Conservation (phyloP, 768 basidiomycete species). For the Rickenella mellea region DNA sequence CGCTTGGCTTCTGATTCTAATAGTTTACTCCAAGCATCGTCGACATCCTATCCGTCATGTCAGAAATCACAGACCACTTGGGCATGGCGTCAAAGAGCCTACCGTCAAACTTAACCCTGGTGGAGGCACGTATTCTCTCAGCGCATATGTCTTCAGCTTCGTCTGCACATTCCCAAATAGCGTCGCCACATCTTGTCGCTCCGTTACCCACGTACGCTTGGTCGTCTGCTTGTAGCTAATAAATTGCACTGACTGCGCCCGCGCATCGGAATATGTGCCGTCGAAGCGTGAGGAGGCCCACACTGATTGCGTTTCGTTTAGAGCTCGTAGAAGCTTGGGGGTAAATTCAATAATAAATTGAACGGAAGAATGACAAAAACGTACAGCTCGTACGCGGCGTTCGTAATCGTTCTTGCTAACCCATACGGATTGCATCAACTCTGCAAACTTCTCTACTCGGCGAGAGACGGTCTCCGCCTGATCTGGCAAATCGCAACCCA, state of each 20-base stretch:
- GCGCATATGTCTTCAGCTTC: slow-evolving; percentile 82
- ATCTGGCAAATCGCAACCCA: slow-evolving; percentile 35
- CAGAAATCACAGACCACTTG: neutral
- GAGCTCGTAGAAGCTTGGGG: slow-evolving; percentile 51
- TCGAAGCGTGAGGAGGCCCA: slow-evolving; percentile 63
- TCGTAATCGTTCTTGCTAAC: slow-evolving; percentile 86
- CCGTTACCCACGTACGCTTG: slow-evolving; percentile 83
- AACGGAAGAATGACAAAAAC: slow-evolving; percentile 11
- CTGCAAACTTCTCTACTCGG: slow-evolving; percentile 91
- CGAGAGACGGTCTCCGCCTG: slow-evolving; percentile 92
- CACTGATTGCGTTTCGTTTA: slow-evolving; percentile 53
- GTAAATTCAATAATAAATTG: slow-evolving; percentile 4
- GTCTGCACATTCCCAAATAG: slow-evolving; percentile 91
- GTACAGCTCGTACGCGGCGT: slow-evolving; percentile 63
- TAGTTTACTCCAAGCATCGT: slow-evolving; percentile 65
- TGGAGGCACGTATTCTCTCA: slow-evolving; percentile 78
- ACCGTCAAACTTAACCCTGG: slow-evolving; percentile 55
- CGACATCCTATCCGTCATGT: slow-evolving; percentile 45
- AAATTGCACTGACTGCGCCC: slow-evolving; percentile 63
- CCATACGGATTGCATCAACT: slow-evolving; percentile 92
- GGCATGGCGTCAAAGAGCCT: slow-evolving; percentile 11
- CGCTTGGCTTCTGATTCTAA: slow-evolving; percentile 66
- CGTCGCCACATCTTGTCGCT: slow-evolving; percentile 79
- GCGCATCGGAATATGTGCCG: slow-evolving; percentile 76
- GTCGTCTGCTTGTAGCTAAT: slow-evolving; percentile 74